Evolutionary conservation across 2,329 filamentous ascomycete genomes (phyloP).

Genomic region (Sporothrix pseudoabietina): DNA sequence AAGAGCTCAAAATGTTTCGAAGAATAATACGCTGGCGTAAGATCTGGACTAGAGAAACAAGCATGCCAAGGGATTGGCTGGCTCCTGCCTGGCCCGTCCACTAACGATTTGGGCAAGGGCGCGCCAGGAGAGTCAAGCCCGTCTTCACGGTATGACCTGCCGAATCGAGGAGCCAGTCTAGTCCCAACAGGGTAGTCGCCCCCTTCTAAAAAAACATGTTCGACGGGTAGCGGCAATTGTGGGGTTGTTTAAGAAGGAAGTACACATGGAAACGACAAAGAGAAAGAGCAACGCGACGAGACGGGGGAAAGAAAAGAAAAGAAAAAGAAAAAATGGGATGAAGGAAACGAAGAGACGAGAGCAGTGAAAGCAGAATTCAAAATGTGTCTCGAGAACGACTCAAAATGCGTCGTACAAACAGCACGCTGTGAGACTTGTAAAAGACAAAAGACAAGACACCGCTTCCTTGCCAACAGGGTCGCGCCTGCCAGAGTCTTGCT

Average conservation of each 20-base stretch:
- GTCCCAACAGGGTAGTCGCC: conserved; percentile 14
- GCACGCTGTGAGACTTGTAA: neutral
- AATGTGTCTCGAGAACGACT: neutral
- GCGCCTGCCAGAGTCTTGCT: conserved; percentile 15
- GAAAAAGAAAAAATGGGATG: neutral
- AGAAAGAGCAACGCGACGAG: conserved; percentile 13
- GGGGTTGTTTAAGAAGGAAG: conserved; percentile 3
- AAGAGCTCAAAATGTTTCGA: neutral
- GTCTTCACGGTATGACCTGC: conserved; percentile 30
- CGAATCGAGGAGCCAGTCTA: conserved; percentile 26
- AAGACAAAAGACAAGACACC: neutral
- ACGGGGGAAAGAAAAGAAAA: neutral
- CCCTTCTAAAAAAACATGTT: conserved; percentile 1
- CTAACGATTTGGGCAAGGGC: neutral
- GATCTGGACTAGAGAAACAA: neutral
- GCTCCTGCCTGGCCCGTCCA: neutral
- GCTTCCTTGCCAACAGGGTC: conserved; percentile 4
- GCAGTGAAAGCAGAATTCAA: neutral
- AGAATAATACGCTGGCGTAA: conserved; percentile 22
- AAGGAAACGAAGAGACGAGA: neutral
- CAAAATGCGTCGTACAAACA: neutral
- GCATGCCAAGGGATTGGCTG: conserved; percentile 22
- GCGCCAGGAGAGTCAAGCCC: neutral
- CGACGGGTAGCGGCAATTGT: conserved; percentile 24
- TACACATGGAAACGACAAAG: conserved; percentile 27